Percentiles rank a stretch among this genome's conserved stretches.
phyloP scores from a whole-genome alignment of 176 grass and related monocot species.

The Oryza meyeriana region DNA sequence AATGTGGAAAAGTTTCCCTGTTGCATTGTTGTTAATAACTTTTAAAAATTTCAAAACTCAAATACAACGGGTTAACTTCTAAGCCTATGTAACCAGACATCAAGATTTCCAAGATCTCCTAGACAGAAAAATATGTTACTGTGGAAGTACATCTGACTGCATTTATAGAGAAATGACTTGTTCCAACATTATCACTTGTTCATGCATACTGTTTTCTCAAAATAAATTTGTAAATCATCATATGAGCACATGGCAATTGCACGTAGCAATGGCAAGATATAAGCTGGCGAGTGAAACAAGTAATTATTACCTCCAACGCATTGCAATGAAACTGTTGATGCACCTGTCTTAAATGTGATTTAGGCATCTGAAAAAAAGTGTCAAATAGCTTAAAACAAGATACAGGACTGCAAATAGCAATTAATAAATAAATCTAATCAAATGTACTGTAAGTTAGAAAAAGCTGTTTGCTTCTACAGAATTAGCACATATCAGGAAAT shows the following conservation, averaged over 20 bases:
- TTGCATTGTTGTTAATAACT: not conserved
- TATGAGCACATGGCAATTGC: not conserved
- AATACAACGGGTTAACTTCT: not conserved
- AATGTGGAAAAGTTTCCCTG: slow-evolving; percentile 9
- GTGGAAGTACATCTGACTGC: not conserved
- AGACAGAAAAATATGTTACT: not conserved
- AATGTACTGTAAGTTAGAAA: not conserved
- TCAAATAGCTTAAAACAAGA: slow-evolving; percentile 12
- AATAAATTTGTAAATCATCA: slow-evolving; percentile 8
- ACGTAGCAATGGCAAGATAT: not conserved
- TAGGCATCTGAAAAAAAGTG: slow-evolving; percentile 67
- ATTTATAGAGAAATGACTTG: not conserved
- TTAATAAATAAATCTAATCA: not conserved
- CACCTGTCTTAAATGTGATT: slow-evolving; percentile 73
- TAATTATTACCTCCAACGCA: slow-evolving; percentile 60
- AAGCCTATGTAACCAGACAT: not conserved
- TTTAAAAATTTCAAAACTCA: not conserved
- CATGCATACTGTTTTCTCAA: not conserved
- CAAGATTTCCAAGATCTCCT: slow-evolving; percentile 4
- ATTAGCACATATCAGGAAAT: slow-evolving; percentile 8
- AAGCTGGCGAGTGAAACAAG: slow-evolving; percentile 27
- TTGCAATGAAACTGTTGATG: slow-evolving; percentile 86
- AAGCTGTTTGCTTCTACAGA: not conserved
- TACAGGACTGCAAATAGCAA: not conserved
- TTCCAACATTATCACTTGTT: not conserved